A percentile compares a stretch with the other conserved stretches of the same genome.
Conservation (phyloP, 768 basidiomycete species). For the Boletus insuetus region DNA sequence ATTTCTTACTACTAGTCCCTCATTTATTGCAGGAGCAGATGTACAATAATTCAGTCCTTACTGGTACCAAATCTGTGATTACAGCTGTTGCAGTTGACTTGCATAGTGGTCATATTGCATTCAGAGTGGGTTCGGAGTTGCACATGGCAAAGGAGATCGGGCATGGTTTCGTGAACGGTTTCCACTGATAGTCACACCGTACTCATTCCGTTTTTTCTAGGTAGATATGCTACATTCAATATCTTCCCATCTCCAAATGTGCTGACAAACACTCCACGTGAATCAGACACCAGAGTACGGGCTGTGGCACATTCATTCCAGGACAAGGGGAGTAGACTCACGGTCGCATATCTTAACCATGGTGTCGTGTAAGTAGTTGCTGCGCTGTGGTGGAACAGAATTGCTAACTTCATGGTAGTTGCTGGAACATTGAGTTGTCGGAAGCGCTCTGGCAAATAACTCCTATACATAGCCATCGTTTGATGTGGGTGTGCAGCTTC, state of each 20-base stretch:
- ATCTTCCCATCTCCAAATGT: background rate
- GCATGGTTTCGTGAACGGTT: background rate
- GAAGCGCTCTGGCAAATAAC: background rate
- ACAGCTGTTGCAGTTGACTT: background rate
- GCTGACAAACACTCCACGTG: background rate
- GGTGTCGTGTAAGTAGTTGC: background rate
- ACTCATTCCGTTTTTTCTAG: background rate
- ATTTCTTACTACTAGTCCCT: background rate
- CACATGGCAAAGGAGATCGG: background rate
- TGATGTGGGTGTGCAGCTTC: background rate
- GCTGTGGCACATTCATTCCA: background rate
- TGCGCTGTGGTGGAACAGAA: background rate
- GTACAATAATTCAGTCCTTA: background rate
- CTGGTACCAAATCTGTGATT: background rate
- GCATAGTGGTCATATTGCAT: background rate
- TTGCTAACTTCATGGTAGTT: background rate
- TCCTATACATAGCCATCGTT: background rate
- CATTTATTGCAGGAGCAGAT: background rate
- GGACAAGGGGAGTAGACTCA: background rate
- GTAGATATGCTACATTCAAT: background rate
- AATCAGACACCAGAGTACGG: background rate
- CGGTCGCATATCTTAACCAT: background rate
- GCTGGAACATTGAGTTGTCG: background rate
- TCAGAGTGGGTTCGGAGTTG: background rate
- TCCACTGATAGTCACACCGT: background rate